These are phyloP conservation scores for Plenodomus biglobosus DNA, from an alignment of 2,329 filamentous ascomycete species.

Conservation along the genomic window DNA sequence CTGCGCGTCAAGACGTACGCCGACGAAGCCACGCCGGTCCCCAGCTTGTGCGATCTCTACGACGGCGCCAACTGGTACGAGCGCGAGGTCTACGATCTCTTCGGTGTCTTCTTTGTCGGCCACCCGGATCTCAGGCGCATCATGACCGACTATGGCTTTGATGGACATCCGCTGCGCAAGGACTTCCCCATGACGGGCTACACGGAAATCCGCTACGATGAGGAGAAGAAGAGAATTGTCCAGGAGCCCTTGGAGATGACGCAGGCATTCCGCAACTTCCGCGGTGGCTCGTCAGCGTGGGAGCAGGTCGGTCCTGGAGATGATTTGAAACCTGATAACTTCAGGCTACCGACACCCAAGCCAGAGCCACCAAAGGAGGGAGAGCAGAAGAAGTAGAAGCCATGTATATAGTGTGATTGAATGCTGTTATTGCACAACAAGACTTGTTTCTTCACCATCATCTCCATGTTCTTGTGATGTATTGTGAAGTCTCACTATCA, in stretches of 20 bases:
- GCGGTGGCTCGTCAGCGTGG: slow-evolving; percentile 70
- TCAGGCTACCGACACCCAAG: slow-evolving; percentile 94
- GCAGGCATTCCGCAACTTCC: slow-evolving; percentile 98
- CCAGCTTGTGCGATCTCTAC: slow-evolving; percentile 81
- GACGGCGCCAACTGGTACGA: slow-evolving; percentile 99
- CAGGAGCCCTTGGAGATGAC: slow-evolving; percentile 97
- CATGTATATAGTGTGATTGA: slow-evolving; percentile 43
- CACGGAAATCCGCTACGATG: slow-evolving; percentile 96
- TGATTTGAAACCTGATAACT: slow-evolving; percentile 76
- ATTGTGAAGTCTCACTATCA: no score
- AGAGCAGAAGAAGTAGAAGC: slow-evolving; percentile 81
- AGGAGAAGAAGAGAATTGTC: slow-evolving; percentile 99
- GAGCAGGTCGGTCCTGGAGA: slow-evolving; percentile 71
- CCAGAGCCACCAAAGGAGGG: slow-evolving; percentile 84
- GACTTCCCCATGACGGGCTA: slow-evolving; percentile 98
- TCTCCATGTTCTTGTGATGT: neutral
- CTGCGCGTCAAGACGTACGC: slow-evolving; percentile 99
- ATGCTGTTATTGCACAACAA: slow-evolving; percentile 26
- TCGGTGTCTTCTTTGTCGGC: slow-evolving; percentile 92
- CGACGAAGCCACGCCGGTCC: slow-evolving; percentile 91
- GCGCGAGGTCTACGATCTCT: slow-evolving; percentile 95
- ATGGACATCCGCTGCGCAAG: slow-evolving; percentile 94
- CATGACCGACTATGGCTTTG: slow-evolving; percentile 99
- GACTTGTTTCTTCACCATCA: neutral
- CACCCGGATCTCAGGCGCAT: slow-evolving; percentile 96